Conservation (phyloP, 306 rosid species). For the Carpinus viminea region DNA sequence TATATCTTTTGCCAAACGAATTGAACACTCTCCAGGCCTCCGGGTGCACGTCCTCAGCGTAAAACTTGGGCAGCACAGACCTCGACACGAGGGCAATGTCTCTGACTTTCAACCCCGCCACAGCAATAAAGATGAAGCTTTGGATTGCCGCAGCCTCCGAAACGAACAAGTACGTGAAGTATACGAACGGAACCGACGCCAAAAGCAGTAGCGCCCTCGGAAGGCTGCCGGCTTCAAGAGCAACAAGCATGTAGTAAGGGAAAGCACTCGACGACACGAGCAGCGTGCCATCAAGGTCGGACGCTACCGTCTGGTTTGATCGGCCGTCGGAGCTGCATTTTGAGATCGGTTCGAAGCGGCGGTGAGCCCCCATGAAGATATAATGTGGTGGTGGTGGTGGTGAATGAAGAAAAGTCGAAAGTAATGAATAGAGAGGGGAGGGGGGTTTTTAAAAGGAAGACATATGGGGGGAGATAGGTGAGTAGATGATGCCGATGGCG, state of each 20-base stretch:
- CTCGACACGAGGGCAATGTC: constrained; percentile 71
- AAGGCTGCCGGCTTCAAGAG: constrained; percentile 84
- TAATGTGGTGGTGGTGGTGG: neutral
- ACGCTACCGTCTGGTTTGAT: constrained; percentile 71
- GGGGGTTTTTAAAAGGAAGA: constrained; percentile 47
- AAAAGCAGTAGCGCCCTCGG: constrained; percentile 64
- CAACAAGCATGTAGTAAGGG: constrained; percentile 90
- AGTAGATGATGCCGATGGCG: constrained; percentile 25
- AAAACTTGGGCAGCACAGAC: constrained; percentile 79
- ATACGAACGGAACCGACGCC: constrained; percentile 55
- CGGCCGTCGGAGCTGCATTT: constrained; percentile 61
- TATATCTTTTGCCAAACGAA: constrained; percentile 70
- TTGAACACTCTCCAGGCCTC: constrained; percentile 75
- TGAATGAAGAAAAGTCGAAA: constrained; percentile 17
- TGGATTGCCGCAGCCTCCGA: constrained; percentile 68
- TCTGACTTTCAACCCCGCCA: constrained; percentile 54
- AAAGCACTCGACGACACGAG: constrained; percentile 67
- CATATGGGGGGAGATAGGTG: neutral
- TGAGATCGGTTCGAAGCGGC: constrained; percentile 57
- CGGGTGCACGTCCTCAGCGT: constrained; percentile 78
- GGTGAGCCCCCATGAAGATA: constrained; percentile 53
- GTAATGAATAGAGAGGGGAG: constrained; percentile 33
- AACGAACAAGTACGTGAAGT: constrained; percentile 60
- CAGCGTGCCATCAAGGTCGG: constrained; percentile 86
- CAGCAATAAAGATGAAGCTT: constrained; percentile 56